phyloP scores from a whole-genome alignment of 345 rosid species.

The Lenwebbia sp. region DNA sequence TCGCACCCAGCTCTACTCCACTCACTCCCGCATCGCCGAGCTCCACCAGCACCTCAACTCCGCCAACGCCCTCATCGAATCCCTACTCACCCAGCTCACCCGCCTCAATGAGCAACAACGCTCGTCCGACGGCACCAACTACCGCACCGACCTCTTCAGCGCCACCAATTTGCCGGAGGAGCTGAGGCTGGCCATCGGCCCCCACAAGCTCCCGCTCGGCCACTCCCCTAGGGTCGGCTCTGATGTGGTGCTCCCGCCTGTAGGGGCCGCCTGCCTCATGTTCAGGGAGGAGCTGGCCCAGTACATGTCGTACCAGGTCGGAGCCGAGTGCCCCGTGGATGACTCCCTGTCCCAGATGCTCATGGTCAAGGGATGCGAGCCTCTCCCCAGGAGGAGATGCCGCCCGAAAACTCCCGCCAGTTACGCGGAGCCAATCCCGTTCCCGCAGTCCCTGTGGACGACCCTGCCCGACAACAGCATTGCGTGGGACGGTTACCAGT shows the following conservation, averaged over 20 bases:
- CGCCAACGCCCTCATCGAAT: slow-evolving; percentile 21
- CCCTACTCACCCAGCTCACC: slow-evolving; percentile 14
- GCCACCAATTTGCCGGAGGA: slow-evolving; percentile 11
- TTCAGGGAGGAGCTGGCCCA: slow-evolving; percentile 27
- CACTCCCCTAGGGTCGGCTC: slow-evolving; percentile 20
- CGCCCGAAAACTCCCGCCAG: slow-evolving; percentile 18
- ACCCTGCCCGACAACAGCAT: slow-evolving; percentile 30
- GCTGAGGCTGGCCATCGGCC: slow-evolving; percentile 22
- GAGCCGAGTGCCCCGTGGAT: slow-evolving; percentile 35
- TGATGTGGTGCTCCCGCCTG: slow-evolving; percentile 16
- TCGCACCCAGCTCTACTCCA: slow-evolving; percentile 14
- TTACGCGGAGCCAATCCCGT: slow-evolving; percentile 21
- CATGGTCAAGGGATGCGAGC: slow-evolving; percentile 41
- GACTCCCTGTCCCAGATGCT: slow-evolving; percentile 32
- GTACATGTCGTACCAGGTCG: slow-evolving; percentile 31
- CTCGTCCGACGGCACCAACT: neutral
- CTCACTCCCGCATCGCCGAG: slow-evolving; percentile 13
- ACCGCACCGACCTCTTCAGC: neutral
- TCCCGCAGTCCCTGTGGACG: slow-evolving; percentile 26
- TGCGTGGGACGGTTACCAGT: slow-evolving; percentile 37
- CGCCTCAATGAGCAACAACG: neutral
- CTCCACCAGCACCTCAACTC: slow-evolving; percentile 15
- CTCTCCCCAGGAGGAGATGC: slow-evolving; percentile 45
- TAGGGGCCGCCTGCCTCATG: slow-evolving; percentile 28
- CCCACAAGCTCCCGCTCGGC: slow-evolving; percentile 35